A percentile compares a stretch with the other conserved stretches of the same genome.
These are phyloP conservation scores for Salvia hispanica DNA, from an alignment of 257 asterid species.

Conservation along the genomic window DNA sequence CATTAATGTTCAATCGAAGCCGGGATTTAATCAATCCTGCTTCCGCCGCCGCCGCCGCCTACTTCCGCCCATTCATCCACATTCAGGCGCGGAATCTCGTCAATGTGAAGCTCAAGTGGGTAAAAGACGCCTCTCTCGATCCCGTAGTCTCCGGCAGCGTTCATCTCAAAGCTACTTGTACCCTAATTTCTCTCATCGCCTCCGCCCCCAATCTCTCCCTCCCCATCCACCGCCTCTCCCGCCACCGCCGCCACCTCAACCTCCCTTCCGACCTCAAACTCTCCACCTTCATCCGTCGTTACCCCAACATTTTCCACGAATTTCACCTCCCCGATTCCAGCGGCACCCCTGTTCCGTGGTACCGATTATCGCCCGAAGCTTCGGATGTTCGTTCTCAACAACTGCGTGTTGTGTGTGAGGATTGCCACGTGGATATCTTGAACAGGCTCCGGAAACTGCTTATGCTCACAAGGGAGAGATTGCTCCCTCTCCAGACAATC, in stretches of 20 bases:
- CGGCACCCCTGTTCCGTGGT: constrained; percentile 89
- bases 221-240: constrained; percentile 61
- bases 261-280: constrained; percentile 67
- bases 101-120: constrained; percentile 86
- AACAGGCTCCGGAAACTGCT: constrained; percentile 69
- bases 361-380: constrained; percentile 54
- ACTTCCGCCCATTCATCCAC: constrained; percentile 27
- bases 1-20: constrained; percentile 39
- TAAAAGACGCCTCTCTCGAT: constrained; percentile 69
- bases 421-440: constrained; percentile 56
- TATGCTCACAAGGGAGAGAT: constrained; percentile 68
- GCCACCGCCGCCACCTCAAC: constrained; percentile 58
- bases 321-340: constrained; percentile 57
- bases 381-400: constrained; percentile 49
- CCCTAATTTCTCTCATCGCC: constrained; percentile 60
- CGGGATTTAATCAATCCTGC: constrained; percentile 5
- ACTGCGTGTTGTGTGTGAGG: constrained; percentile 33
- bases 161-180: constrained; percentile 68
- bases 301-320: constrained; percentile 77
- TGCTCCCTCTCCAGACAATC: constrained; percentile 75
- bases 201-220: constrained; percentile 52
- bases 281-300: constrained; percentile 71
- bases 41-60: constrained; percentile 15
- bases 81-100: constrained; percentile 73
- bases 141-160: constrained; percentile 51